phyloP scores from a whole-genome alignment of 306 rosid species.

The Sphenostylis stenocarpa region DNA sequence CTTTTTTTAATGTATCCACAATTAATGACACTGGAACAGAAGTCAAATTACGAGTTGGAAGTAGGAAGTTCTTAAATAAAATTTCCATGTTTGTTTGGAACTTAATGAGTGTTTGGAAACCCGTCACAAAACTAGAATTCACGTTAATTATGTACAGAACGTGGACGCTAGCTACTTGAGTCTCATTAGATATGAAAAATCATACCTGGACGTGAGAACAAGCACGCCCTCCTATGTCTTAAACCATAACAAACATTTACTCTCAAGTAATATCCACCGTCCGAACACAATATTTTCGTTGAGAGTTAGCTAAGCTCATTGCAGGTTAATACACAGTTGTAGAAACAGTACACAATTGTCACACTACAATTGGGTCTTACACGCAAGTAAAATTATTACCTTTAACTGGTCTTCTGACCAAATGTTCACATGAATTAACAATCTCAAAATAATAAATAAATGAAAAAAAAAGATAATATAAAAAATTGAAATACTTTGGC shows the following conservation, averaged over 20 bases:
- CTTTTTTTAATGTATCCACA: background rate
- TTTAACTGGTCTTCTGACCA: slow-evolving; percentile 5
- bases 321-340: background rate
- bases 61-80: background rate
- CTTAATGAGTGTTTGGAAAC: background rate
- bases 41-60: background rate
- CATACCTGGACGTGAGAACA: background rate
- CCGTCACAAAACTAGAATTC: background rate
- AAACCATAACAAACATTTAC: background rate
- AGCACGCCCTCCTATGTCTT: background rate
- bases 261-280: background rate
- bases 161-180: background rate
- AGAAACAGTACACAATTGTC: background rate
- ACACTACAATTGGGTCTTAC: background rate
- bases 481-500: background rate
- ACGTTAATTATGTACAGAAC: background rate
- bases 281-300: background rate
- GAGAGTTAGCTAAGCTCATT: background rate
- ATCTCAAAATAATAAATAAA: background rate
- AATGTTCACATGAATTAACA: slow-evolving; percentile 7
- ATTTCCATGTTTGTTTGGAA: background rate
- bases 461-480: background rate
- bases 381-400: background rate
- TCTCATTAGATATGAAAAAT: background rate
- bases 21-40: background rate